These are phyloP conservation scores for Spathaspora hagerdaliae DNA, from an alignment of 805 yeast genomes.

Conservation along the genomic window DNA sequence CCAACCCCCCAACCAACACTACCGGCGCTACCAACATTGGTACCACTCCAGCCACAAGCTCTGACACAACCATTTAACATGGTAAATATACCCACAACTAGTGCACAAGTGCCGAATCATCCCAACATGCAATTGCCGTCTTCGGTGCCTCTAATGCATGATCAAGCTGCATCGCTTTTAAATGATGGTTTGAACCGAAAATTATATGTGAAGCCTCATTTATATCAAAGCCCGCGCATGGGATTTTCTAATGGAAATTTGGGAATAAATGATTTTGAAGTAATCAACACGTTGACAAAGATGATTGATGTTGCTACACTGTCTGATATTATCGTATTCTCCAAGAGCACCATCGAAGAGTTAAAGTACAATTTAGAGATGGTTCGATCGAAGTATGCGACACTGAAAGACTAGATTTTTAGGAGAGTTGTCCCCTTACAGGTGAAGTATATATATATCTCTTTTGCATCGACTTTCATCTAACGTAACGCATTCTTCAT, in stretches of 20 bases:
- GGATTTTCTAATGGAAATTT: neutral
- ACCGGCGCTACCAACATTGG: neutral
- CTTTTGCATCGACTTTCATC: too few species aligned
- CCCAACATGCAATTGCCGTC: neutral
- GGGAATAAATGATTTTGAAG: slow-evolving; percentile 8
- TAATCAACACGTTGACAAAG: slow-evolving; percentile 9
- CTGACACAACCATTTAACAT: neutral
- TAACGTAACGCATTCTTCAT: too few species aligned
- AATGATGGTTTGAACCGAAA: neutral
- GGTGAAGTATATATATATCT: too few species aligned
- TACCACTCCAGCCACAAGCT: neutral
- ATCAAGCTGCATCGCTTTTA: too few species aligned
- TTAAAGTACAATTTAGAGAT: slow-evolving; percentile 18
- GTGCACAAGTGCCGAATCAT: neutral
- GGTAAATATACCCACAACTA: neutral
- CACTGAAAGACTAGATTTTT: too few species aligned
- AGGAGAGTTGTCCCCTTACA: too few species aligned
- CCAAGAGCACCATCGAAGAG: slow-evolving; percentile 20
- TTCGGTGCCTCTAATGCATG: too few species aligned
- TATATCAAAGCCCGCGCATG: neutral
- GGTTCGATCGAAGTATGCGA: slow-evolving; percentile 8
- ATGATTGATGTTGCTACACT: slow-evolving; percentile 16
- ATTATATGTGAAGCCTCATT: neutral
- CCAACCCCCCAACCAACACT: neutral
- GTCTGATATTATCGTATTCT: slow-evolving; percentile 15